Evolutionary conservation across 2,329 filamentous ascomycete species (phyloP), one percentile per base, ranked within the genome.

Genomic region (Cytospora schulzeri): DNA sequence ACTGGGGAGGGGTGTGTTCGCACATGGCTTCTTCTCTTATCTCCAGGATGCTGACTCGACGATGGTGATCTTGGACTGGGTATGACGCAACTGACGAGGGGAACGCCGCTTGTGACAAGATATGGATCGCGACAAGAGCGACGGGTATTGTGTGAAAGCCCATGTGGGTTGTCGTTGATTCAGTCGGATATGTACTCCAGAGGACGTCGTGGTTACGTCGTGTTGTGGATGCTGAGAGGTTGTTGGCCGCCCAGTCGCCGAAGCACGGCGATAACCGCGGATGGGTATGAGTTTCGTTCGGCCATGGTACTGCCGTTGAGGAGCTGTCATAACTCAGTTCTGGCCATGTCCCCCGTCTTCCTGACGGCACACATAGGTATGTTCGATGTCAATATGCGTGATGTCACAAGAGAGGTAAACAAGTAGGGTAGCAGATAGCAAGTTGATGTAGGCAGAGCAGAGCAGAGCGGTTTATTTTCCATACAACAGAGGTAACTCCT

Each of bases 1-100:
- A n/a, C n/a, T 7, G 31, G n/a, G 28, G 48, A 28, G 31, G 26
- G 31, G 22, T 29, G 24, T 35, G 48, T 31, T 31, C 22, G 14
- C 35, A 52, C 52, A 50, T 50, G 38, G n/a, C 45, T 48, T 38
- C 17, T n/a, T 48, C 11, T 31, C 15, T 56, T 22, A 17, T 26
- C 52, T 55, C 52, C n/a, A 62, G 38, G 60, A 50, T 62, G n/a
- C 41, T 62, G 60, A 62, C 60, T 62, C 60, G 60, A 28, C 60
- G 28, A 26, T n/a, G 60, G 28, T 56, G 38, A 62, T 62, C 60
- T 38, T 33, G 52, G 33, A 19, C 45, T 50, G 38, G n/a, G 15
- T 35, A 62, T 62, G 60, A 62, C 60, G 60, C 60, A 62, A 62
- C 45, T 9, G 11, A n/a, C 12, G 38, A 50, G 52, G 38, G 45